Evolutionary conservation across 805 yeast species (phyloP).

Genomic region (Lachancea cidri): DNA sequence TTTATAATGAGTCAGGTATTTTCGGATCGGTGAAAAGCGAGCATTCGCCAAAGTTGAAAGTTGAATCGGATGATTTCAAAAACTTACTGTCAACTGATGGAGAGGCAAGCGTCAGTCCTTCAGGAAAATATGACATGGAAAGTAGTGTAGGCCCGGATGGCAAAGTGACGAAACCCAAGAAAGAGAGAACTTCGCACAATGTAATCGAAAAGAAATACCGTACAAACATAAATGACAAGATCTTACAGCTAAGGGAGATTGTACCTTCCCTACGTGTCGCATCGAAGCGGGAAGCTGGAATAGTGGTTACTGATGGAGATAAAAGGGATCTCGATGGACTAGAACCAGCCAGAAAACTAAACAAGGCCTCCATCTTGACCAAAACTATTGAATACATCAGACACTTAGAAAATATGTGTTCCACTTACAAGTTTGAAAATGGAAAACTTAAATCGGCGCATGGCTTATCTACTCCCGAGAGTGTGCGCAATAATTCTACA

Average conservation of each 20-base stretch:
- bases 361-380: constrained; percentile 69
- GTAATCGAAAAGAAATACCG: constrained; percentile 69
- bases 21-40: not conserved
- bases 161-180: constrained; percentile 28
- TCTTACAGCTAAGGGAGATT: constrained; percentile 55
- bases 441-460: constrained; percentile 30
- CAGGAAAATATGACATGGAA: not conserved
- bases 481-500: constrained; percentile 18
- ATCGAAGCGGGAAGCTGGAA: constrained; percentile 41
- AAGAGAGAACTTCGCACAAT: constrained; percentile 60
- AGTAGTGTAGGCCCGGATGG: constrained; percentile 1
- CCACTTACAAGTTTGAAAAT: constrained; percentile 44
- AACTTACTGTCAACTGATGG: not conserved
- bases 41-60: not conserved
- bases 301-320: constrained; percentile 52
- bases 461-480: constrained; percentile 17
- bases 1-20: not conserved
- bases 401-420: constrained; percentile 63
- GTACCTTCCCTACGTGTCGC: constrained; percentile 57
- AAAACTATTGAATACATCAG: constrained; percentile 76
- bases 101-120: not conserved
- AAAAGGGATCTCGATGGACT: constrained; percentile 63
- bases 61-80: not conserved
- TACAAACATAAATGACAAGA: constrained; percentile 65
- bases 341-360: constrained; percentile 68